These are phyloP conservation scores for Candida glucosophila DNA, from an alignment of 1,139 yeast genomes.

Conservation along the genomic window DNA sequence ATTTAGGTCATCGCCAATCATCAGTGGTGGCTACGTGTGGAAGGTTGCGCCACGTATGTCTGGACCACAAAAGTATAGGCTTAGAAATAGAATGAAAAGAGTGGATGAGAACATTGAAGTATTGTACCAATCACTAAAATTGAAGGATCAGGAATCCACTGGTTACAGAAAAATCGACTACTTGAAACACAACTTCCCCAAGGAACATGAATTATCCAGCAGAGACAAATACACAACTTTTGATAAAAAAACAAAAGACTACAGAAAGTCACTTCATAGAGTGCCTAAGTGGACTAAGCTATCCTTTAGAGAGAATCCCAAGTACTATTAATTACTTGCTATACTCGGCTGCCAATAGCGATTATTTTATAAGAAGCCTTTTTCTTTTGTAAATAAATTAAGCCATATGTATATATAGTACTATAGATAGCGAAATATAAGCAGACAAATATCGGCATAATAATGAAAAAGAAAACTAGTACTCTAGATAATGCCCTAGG, in stretches of 20 bases:
- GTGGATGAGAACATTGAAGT: slow-evolving; percentile 77
- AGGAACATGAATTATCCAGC: slow-evolving; percentile 71
- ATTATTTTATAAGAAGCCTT: no score
- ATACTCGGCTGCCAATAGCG: no score
- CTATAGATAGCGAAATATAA: no score
- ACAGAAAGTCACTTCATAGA: slow-evolving; percentile 81
- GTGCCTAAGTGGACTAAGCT: slow-evolving; percentile 88
- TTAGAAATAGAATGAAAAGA: slow-evolving; percentile 67
- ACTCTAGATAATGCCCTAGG: no score
- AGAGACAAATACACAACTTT: slow-evolving; percentile 84
- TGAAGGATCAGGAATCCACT: slow-evolving; percentile 27
- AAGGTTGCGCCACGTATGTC: slow-evolving; percentile 64
- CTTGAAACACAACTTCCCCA: slow-evolving; percentile 56
- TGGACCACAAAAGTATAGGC: slow-evolving; percentile 69
- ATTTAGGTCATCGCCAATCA: slow-evolving; percentile 54
- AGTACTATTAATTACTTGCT: no score
- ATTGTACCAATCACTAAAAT: slow-evolving; percentile 52
- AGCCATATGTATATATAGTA: no score
- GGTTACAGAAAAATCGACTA: slow-evolving; percentile 46
- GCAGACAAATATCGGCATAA: no score
- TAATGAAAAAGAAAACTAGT: no score
- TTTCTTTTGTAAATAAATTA: no score
- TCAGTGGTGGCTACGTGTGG: slow-evolving; percentile 84
- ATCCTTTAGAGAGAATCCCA: slow-evolving; percentile 75
- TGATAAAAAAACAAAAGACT: slow-evolving; percentile 62